Evolutionary conservation across 441 rosid genomes (phyloP).

Genomic region (Populus tomentosa): DNA sequence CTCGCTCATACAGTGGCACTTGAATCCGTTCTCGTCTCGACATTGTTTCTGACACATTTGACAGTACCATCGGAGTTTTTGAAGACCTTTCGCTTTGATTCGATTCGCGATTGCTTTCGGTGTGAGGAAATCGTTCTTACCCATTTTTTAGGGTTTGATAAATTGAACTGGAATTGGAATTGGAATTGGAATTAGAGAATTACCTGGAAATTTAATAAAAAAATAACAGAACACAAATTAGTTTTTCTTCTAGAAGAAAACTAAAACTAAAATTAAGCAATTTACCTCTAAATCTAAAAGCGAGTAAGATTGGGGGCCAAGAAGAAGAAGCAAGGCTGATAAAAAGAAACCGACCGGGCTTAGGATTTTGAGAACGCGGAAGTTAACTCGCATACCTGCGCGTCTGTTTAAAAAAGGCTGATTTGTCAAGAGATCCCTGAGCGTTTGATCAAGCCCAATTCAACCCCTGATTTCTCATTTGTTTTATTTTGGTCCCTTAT

Average conservation of each 20-base stretch:
- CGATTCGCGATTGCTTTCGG: slow-evolving; percentile 88
- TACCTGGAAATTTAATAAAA: background rate
- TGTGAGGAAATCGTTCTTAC: slow-evolving; percentile 84
- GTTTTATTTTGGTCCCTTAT: too few species aligned
- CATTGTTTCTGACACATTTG: slow-evolving; percentile 99
- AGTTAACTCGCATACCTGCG: too few species aligned
- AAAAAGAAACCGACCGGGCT: too few species aligned
- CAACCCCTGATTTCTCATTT: too few species aligned
- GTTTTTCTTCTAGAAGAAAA: background rate
- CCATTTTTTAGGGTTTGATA: slow-evolving; percentile 25
- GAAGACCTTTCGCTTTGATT: slow-evolving; percentile 91
- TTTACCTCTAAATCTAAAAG: background rate
- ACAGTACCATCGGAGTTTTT: slow-evolving; percentile 95
- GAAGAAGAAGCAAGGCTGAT: too few species aligned
- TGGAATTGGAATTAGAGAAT: background rate
- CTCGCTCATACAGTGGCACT: slow-evolving; percentile 98
- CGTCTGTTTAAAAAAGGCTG: too few species aligned
- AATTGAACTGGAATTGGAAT: background rate
- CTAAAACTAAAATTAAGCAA: background rate
- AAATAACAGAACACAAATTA: background rate
- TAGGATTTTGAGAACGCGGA: too few species aligned
- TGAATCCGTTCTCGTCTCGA: slow-evolving; percentile 95
- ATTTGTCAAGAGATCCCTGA: too few species aligned
- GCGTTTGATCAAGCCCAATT: too few species aligned
- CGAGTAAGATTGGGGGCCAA: too few species aligned